Conservation (phyloP, 495 filamentous ascomycete species). For the Durotheca rogersii region DNA sequence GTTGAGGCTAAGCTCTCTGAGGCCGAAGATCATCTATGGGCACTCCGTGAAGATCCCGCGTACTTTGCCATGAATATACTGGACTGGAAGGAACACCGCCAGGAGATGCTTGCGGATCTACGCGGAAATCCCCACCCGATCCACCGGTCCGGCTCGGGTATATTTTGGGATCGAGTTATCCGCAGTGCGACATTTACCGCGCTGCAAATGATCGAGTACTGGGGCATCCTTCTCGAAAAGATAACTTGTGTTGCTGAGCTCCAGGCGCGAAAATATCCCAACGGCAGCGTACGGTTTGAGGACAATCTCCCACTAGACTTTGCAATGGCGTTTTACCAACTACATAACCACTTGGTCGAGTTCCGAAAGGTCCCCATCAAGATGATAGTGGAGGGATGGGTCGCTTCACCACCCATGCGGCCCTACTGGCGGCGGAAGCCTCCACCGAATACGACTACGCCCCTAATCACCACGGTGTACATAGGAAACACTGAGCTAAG, state of each 20-base stretch:
- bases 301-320: background rate
- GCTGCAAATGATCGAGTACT: background rate
- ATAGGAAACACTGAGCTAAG: no score
- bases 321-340: background rate
- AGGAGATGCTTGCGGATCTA: conserved; percentile 40
- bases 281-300: background rate
- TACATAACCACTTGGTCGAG: background rate
- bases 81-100: conserved; percentile 47
- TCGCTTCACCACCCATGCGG: no score
- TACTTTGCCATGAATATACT: conserved; percentile 47
- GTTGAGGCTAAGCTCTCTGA: conserved; percentile 39
- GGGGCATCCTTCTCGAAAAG: background rate
- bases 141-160: background rate
- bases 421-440: no score
- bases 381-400: no score
- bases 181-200: background rate
- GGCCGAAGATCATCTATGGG: conserved; percentile 53
- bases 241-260: background rate
- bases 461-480: no score
- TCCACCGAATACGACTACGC: no score
- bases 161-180: conserved; percentile 15
- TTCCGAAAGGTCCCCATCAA: no score
- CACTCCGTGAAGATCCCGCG: conserved; percentile 54
- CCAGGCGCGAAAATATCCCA: background rate
- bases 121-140: conserved; percentile 34